phyloP scores from a whole-genome alignment of 139 green algal genomes.

The Yamagishiella unicocca region DNA sequence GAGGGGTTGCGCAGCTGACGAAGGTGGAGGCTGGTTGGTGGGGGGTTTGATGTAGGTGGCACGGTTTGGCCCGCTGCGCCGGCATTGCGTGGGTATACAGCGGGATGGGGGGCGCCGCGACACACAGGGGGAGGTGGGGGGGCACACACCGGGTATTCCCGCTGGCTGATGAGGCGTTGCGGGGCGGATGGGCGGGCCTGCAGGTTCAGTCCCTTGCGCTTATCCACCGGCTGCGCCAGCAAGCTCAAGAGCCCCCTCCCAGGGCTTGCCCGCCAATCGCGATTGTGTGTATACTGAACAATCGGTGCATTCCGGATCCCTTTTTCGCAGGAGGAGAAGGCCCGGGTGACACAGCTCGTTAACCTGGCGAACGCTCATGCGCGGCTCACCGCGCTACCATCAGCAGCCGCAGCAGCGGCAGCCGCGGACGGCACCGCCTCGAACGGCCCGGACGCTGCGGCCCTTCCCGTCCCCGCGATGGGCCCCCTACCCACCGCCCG shows the following conservation, averaged over 20 bases:
- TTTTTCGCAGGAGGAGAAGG: constrained; percentile 29
- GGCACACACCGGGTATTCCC: too few species aligned
- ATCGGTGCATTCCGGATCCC: background rate
- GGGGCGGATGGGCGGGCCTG: too few species aligned
- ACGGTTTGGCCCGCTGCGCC: too few species aligned
- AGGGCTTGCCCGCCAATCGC: too few species aligned
- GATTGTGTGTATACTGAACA: background rate
- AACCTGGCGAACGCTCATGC: background rate
- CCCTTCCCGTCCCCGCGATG: background rate
- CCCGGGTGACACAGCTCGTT: background rate
- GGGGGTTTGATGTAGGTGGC: too few species aligned
- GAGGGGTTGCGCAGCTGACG: background rate
- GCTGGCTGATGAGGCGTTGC: too few species aligned
- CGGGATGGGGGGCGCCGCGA: too few species aligned
- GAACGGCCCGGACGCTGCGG: background rate
- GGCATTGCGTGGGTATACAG: too few species aligned
- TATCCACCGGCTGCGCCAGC: too few species aligned
- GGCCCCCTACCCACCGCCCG: background rate
- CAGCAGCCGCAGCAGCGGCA: background rate
- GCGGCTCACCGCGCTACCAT: background rate
- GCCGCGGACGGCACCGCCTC: background rate
- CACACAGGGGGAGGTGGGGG: too few species aligned
- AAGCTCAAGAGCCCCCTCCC: too few species aligned
- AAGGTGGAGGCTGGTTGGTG: too few species aligned
- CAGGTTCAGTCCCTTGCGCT: background rate